Percentiles rank a stretch among this genome's conserved stretches.
Conservation (phyloP, 805 yeast species). For the Nakazawaea ambrosiae region DNA sequence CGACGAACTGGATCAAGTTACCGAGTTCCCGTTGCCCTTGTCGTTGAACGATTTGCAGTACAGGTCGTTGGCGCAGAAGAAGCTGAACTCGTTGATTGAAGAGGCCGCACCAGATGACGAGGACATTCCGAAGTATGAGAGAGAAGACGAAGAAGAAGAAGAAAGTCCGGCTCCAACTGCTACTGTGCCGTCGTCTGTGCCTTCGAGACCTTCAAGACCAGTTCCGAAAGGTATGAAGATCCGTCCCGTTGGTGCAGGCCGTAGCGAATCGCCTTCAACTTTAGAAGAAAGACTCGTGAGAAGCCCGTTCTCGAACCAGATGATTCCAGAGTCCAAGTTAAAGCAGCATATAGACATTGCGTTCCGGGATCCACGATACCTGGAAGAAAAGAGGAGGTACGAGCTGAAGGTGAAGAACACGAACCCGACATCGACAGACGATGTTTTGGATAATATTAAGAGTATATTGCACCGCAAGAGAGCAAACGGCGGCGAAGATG, state of each 20-base stretch:
- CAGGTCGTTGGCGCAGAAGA: constrained; percentile 51
- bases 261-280: constrained; percentile 41
- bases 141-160: constrained; percentile 12
- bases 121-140: constrained; percentile 7
- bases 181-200: neutral
- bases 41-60: constrained; percentile 51
- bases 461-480: constrained; percentile 24
- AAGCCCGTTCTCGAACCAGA: constrained; percentile 76
- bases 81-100: constrained; percentile 28
- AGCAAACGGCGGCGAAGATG: constrained; percentile 8
- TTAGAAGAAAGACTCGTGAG: constrained; percentile 30
- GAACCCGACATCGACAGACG: constrained; percentile 45
- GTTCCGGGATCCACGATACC: constrained; percentile 72
- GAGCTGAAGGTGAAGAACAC: constrained; percentile 46
- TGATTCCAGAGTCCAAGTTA: constrained; percentile 64
- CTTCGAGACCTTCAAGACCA: constrained; percentile 8
- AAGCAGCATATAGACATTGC: constrained; percentile 64
- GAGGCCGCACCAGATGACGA: constrained; percentile 36
- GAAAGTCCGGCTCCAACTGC: constrained; percentile 8
- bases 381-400: constrained; percentile 57
- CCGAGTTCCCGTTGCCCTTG: constrained; percentile 50
- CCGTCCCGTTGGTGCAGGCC: constrained; percentile 34
- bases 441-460: constrained; percentile 58
- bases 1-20: constrained; percentile 49
- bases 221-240: constrained; percentile 52